Evolutionary conservation across 495 filamentous ascomycete genomes (phyloP).

Genomic region (Bacidia rubella): DNA sequence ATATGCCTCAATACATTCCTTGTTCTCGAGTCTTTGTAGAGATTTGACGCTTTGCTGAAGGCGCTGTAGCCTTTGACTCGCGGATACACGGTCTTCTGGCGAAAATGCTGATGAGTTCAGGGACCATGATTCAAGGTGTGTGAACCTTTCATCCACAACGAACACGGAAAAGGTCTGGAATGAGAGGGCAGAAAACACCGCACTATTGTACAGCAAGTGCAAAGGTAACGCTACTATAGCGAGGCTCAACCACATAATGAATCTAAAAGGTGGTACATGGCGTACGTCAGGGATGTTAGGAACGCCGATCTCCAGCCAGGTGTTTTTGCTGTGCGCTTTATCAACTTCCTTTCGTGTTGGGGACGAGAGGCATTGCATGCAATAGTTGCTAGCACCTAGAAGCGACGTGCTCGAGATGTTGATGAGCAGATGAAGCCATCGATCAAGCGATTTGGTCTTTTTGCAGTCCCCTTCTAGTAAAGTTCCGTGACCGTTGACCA

Average conservation of each 20-base stretch:
- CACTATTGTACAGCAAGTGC: constrained; percentile 19
- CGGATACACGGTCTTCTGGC: not conserved
- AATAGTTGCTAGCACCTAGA: constrained; percentile 30
- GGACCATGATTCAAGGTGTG: not conserved
- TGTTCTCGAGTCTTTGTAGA: not conserved
- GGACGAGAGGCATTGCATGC: constrained; percentile 29
- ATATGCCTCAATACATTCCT: not conserved
- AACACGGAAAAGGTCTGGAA: constrained; percentile 19
- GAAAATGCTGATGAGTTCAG: not conserved
- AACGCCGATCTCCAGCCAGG: constrained; percentile 30
- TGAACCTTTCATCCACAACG: not conserved
- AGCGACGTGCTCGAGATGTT: constrained; percentile 26
- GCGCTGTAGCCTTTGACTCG: not conserved
- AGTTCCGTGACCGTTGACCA: not conserved
- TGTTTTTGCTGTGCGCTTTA: constrained; percentile 21
- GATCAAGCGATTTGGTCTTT: constrained; percentile 8
- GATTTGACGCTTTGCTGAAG: not conserved
- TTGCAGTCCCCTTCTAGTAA: constrained; percentile 17
- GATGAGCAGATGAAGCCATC: constrained; percentile 24
- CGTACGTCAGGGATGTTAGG: constrained; percentile 26
- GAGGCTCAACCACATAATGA: constrained; percentile 10
- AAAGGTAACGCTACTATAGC: constrained; percentile 13
- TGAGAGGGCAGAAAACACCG: constrained; percentile 14
- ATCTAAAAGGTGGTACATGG: constrained; percentile 1
- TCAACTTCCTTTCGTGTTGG: constrained; percentile 29